A percentile compares a stretch with the other conserved stretches of the same genome.
These are phyloP conservation scores for Lepidium campestre DNA, from an alignment of 441 rosid genomes.

Conservation along the genomic window DNA sequence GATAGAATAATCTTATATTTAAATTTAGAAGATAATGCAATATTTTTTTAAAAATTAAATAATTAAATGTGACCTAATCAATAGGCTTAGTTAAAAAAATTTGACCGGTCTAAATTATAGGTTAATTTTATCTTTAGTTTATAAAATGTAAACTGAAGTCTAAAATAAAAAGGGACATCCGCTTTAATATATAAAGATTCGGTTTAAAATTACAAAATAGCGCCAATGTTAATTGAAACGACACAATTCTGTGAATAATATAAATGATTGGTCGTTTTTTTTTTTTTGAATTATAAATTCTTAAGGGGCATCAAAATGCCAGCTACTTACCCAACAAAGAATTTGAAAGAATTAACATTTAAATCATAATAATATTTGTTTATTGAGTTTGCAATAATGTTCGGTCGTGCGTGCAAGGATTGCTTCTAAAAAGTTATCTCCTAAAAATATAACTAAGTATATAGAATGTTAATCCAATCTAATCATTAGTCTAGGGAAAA, in stretches of 20 bases:
- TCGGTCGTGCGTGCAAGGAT: constrained; percentile 34
- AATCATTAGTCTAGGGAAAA: background rate
- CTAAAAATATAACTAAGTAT: background rate
- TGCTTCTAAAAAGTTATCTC: background rate
- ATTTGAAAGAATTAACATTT: background rate
- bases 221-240: constrained; percentile 28
- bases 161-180: too few relatives aligned
- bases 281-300: background rate
- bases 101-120: too few relatives aligned
- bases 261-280: constrained; percentile 6
- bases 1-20: too few relatives aligned
- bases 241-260: constrained; percentile 16
- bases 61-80: too few relatives aligned
- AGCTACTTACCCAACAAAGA: constrained; percentile 30
- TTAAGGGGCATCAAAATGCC: constrained; percentile 24
- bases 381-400: constrained; percentile 11
- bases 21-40: too few relatives aligned
- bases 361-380: constrained; percentile 4
- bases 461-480: background rate
- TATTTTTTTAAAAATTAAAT: too few relatives aligned
- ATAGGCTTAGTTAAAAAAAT: too few relatives aligned
- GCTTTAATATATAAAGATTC: too few relatives aligned
- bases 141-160: too few relatives aligned
- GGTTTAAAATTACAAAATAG: background rate
- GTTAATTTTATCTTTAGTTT: too few relatives aligned